Percentiles rank a stretch among this genome's conserved stretches.
Conservation (phyloP, 1,284 basidiomycete genomes). For the Termitomyces sp. region DNA sequence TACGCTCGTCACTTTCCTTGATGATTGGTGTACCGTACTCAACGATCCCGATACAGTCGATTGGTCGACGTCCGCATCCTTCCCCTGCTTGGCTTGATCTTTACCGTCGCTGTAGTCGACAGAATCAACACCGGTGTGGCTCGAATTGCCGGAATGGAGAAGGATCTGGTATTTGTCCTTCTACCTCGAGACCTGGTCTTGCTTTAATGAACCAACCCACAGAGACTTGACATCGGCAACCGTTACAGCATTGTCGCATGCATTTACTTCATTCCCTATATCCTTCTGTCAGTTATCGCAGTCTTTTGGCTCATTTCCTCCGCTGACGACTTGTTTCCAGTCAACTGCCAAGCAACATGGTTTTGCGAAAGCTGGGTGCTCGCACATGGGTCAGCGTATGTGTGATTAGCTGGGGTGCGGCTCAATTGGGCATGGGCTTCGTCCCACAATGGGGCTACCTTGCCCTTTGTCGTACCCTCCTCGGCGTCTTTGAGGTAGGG, state of each 20-base stretch:
- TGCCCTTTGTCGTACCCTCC: conserved; percentile 30
- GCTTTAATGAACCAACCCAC: conserved; percentile 5
- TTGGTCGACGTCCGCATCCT: conserved; percentile 21
- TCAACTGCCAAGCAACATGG: conserved; percentile 36
- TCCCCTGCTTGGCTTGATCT: conserved; percentile 22
- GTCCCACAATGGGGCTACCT: conserved; percentile 35
- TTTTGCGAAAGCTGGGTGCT: conserved; percentile 33
- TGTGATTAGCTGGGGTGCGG: conserved; percentile 35
- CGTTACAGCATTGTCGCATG: conserved; percentile 22
- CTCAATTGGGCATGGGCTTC: conserved; percentile 39
- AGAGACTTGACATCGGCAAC: conserved; percentile 20
- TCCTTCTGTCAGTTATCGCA: conserved; percentile 17
- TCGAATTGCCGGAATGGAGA: conserved; percentile 23
- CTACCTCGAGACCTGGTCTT: not conserved
- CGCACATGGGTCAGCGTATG: conserved; percentile 34
- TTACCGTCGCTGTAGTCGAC: conserved; percentile 21
- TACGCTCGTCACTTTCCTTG: not conserved
- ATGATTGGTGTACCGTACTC: not conserved
- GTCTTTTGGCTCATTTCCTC: not conserved
- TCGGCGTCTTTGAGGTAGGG: conserved; percentile 37
- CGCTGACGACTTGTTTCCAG: conserved; percentile 18
- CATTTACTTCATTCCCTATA: conserved; percentile 23
- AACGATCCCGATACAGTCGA: conserved; percentile 14
- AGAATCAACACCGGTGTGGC: conserved; percentile 22
- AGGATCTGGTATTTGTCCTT: conserved; percentile 17